Conservation (phyloP, 129 eudicot genomes). For the Flaveria bidentis region DNA sequence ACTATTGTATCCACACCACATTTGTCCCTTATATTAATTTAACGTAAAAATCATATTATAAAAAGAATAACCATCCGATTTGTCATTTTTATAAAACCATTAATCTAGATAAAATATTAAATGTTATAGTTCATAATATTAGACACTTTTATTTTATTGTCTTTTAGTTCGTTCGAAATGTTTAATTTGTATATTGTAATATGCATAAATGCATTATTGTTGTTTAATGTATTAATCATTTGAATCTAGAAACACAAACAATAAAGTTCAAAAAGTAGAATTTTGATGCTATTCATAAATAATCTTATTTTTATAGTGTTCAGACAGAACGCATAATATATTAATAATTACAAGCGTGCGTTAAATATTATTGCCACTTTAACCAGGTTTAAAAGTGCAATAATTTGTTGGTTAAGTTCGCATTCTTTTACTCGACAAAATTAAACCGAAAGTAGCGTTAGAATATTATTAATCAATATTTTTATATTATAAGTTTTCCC, state of each 20-base stretch:
- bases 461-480: conserved; percentile 17
- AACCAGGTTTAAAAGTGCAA: conserved; percentile 33
- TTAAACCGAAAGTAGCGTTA: conserved; percentile 38
- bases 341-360: conserved; percentile 39
- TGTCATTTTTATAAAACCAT: too few species aligned
- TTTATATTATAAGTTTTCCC: neutral
- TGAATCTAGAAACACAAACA: conserved; percentile 13
- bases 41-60: too few species aligned
- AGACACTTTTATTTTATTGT: too few species aligned
- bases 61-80: too few species aligned
- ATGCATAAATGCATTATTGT: neutral
- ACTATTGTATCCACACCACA: too few species aligned
- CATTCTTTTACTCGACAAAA: conserved; percentile 21
- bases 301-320: conserved; percentile 12
- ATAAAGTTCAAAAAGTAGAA: conserved; percentile 18
- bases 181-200: too few species aligned
- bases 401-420: conserved; percentile 21
- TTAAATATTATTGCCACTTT: conserved; percentile 28
- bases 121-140: too few species aligned
- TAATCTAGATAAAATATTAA: too few species aligned
- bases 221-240: conserved; percentile 24
- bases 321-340: conserved; percentile 1
- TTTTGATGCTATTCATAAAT: conserved; percentile 22
- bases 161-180: too few species aligned
- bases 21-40: too few species aligned